Conservation (phyloP, 2,329 filamentous ascomycete genomes). For the Stagonosporopsis tanaceti region DNA sequence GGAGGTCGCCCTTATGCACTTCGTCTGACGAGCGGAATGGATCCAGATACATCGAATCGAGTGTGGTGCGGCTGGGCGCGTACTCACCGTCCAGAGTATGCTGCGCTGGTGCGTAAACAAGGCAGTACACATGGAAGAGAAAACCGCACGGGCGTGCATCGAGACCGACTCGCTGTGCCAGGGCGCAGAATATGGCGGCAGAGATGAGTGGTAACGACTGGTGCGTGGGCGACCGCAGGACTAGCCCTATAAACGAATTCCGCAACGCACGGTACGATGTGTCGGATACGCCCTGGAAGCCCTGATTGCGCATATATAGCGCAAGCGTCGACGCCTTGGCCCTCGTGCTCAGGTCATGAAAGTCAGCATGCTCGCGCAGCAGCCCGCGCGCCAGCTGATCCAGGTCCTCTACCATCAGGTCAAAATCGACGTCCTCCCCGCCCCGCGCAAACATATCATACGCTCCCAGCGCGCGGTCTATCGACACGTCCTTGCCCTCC, state of each 20-base stretch:
- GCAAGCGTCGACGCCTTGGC: slow-evolving; percentile 73
- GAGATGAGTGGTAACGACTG: slow-evolving; percentile 87
- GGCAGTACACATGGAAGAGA: slow-evolving; percentile 84
- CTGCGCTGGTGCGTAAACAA: slow-evolving; percentile 70
- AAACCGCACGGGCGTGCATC: slow-evolving; percentile 81
- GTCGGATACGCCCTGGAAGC: slow-evolving; percentile 75
- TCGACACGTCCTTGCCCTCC: slow-evolving; percentile 60
- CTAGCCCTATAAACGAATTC: slow-evolving; percentile 88
- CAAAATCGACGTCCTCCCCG: slow-evolving; percentile 74
- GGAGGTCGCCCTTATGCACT: slow-evolving; percentile 67
- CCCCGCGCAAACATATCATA: slow-evolving; percentile 91
- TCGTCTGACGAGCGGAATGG: slow-evolving; percentile 77
- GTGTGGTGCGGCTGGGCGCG: slow-evolving; percentile 38
- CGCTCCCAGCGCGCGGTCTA: slow-evolving; percentile 79
- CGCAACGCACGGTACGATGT: slow-evolving; percentile 80
- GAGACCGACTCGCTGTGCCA: slow-evolving; percentile 78
- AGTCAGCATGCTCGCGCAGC: slow-evolving; percentile 58
- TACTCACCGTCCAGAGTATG: slow-evolving; percentile 59
- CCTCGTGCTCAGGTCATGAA: slow-evolving; percentile 67
- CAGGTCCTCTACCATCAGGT: slow-evolving; percentile 68
- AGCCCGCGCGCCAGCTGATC: slow-evolving; percentile 70
- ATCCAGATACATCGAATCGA: slow-evolving; percentile 77
- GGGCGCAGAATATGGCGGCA: slow-evolving; percentile 81
- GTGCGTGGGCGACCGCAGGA: slow-evolving; percentile 74
- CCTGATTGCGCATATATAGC: slow-evolving; percentile 71